Conservation (phyloP, 805 yeast genomes). For the Teunomyces stri region DNA sequence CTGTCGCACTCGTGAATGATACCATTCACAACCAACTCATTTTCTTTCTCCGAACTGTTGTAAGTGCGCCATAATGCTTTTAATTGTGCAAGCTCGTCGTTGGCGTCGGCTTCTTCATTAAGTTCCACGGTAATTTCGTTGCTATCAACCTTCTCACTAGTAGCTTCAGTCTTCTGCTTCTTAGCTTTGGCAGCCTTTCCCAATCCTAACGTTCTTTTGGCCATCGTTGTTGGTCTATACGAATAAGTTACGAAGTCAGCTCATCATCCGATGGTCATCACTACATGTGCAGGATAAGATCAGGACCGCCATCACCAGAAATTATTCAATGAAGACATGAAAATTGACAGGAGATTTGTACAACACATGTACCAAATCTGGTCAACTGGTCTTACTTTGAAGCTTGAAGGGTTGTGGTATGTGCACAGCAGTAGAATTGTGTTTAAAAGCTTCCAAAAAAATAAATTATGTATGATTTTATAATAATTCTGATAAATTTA, state of each 20-base stretch:
- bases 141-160: conserved; percentile 9
- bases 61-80: conserved; percentile 70
- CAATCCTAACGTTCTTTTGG: conserved; percentile 39
- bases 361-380: too few relatives aligned
- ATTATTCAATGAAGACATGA: too few relatives aligned
- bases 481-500: too few relatives aligned
- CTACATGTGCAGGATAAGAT: neutral
- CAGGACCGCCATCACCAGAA: neutral
- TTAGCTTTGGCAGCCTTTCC: conserved; percentile 32
- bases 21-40: conserved; percentile 71
- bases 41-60: conserved; percentile 52
- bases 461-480: too few relatives aligned
- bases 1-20: conserved; percentile 91
- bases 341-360: too few relatives aligned
- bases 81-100: conserved; percentile 77
- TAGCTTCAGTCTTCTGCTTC: conserved; percentile 22
- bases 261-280: conserved; percentile 2
- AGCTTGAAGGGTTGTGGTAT: too few relatives aligned
- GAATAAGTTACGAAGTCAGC: neutral
- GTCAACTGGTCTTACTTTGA: too few relatives aligned
- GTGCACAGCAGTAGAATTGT: too few relatives aligned
- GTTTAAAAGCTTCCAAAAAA: too few relatives aligned
- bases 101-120: conserved; percentile 65
- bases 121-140: conserved; percentile 56
- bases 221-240: conserved; percentile 1